Evolutionary conservation across 1,284 basidiomycete genomes (phyloP).

Genomic region (Tylopilus orsonianus): DNA sequence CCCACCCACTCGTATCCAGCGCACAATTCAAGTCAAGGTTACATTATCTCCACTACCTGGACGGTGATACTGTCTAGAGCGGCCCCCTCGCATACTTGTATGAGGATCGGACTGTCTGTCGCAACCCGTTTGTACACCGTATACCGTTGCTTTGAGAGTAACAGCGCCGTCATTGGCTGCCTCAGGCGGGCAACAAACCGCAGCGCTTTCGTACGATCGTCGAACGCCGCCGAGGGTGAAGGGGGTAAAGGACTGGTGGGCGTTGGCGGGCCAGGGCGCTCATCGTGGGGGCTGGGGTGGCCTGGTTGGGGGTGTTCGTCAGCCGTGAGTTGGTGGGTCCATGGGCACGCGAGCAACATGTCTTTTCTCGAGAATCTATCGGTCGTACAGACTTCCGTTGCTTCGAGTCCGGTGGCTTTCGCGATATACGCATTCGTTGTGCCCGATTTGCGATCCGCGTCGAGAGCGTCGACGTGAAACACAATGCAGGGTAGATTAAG

Average conservation of each 20-base stretch:
- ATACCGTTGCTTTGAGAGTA: conserved; percentile 1
- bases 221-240: neutral
- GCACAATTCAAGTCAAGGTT: too few species aligned
- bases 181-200: conserved; percentile 6
- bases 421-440: neutral
- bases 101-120: conserved; percentile 5
- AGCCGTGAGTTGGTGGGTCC: conserved; percentile 5
- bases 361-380: neutral
- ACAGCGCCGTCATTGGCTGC: conserved; percentile 14
- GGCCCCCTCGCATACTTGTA: neutral
- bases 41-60: conserved; percentile 1
- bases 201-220: conserved; percentile 6
- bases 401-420: neutral
- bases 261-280: neutral
- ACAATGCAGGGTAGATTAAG: conserved; percentile 8
- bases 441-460: neutral
- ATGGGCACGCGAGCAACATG: conserved; percentile 11
- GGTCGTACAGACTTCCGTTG: neutral
- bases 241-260: neutral
- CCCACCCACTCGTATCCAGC: too few species aligned
- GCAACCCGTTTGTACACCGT: conserved; percentile 13
- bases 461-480: conserved; percentile 1
- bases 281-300: neutral
- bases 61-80: neutral
- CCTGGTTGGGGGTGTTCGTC: neutral